These are phyloP conservation scores for Pigoraptor vietnamica DNA, from an alignment of 78 protist species.

Conservation along the genomic window DNA sequence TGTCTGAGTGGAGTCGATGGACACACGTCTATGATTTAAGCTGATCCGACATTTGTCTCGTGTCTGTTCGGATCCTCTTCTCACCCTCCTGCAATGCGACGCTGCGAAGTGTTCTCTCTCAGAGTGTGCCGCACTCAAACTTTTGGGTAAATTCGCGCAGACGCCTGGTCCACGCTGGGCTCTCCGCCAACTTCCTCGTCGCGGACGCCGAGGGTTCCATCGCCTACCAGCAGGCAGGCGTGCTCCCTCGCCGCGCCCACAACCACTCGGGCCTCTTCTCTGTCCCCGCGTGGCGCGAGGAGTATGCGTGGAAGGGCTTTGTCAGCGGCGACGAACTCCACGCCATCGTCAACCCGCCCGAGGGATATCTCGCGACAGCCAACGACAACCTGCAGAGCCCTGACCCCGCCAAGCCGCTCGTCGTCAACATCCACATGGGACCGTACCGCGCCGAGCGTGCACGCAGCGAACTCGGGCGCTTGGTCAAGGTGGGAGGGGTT, in stretches of 20 bases:
- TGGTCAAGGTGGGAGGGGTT: too few species aligned
- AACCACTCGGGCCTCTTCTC: background rate
- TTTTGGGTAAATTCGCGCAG: background rate
- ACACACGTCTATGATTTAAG: too few species aligned
- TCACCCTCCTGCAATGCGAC: background rate
- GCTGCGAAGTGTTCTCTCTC: background rate
- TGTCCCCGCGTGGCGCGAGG: background rate
- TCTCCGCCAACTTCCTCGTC: background rate
- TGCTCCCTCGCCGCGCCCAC: background rate
- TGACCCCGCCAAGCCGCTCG: background rate
- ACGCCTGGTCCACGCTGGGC: background rate
- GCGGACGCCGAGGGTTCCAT: background rate
- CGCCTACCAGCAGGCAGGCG: background rate
- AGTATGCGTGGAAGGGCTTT: background rate
- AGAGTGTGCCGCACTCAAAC: background rate
- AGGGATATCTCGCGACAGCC: background rate
- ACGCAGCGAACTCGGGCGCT: too few species aligned
- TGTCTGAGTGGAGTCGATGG: background rate
- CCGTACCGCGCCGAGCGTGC: background rate
- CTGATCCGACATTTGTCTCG: background rate
- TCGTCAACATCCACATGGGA: background rate
- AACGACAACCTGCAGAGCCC: background rate
- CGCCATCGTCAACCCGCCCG: background rate
- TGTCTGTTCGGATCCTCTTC: background rate
- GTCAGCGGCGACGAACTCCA: background rate